Conservation (phyloP, 2,329 filamentous ascomycete genomes). For the Aspergillus jensenii region DNA sequence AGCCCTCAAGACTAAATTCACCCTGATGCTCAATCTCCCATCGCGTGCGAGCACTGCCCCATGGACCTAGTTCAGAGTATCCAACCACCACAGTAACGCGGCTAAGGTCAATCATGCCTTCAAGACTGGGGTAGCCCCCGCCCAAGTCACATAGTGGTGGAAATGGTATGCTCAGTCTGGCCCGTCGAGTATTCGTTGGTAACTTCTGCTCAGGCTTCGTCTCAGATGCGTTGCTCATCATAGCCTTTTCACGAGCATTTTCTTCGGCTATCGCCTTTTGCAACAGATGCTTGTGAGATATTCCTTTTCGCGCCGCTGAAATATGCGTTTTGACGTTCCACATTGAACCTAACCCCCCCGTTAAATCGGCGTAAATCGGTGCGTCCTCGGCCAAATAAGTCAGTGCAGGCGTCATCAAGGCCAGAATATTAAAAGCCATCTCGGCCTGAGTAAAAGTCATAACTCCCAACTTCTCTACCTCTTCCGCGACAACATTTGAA, state of each 20-base stretch:
- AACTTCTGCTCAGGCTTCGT: background rate
- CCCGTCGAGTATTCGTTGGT: background rate
- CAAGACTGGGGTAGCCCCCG: slow-evolving; percentile 13
- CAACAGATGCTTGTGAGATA: slow-evolving; percentile 21
- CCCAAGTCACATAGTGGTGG: slow-evolving; percentile 7
- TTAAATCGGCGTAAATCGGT: slow-evolving; percentile 41
- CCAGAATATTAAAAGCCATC: slow-evolving; percentile 45
- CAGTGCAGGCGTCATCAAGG: slow-evolving; percentile 32
- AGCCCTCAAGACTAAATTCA: slow-evolving; percentile 94
- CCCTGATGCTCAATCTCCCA: slow-evolving; percentile 99
- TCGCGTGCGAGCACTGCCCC: slow-evolving; percentile 95
- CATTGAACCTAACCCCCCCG: slow-evolving; percentile 34
- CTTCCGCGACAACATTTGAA: slow-evolving; percentile 43
- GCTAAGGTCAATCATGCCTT: slow-evolving; percentile 42
- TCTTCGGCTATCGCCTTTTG: slow-evolving; percentile 24
- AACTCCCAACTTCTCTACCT: slow-evolving; percentile 37
- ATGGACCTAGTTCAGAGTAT: slow-evolving; percentile 59
- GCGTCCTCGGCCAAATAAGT: slow-evolving; percentile 31
- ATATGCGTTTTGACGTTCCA: slow-evolving; percentile 27
- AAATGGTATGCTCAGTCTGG: slow-evolving; percentile 11
- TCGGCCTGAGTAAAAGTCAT: slow-evolving; percentile 43
- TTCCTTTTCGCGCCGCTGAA: slow-evolving; percentile 17
- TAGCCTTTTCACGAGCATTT: slow-evolving; percentile 11
- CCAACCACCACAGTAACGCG: slow-evolving; percentile 41
- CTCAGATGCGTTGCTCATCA: background rate